Evolutionary conservation across 768 basidiomycete species (phyloP).

Genomic region (Naganishia vishniacii): DNA sequence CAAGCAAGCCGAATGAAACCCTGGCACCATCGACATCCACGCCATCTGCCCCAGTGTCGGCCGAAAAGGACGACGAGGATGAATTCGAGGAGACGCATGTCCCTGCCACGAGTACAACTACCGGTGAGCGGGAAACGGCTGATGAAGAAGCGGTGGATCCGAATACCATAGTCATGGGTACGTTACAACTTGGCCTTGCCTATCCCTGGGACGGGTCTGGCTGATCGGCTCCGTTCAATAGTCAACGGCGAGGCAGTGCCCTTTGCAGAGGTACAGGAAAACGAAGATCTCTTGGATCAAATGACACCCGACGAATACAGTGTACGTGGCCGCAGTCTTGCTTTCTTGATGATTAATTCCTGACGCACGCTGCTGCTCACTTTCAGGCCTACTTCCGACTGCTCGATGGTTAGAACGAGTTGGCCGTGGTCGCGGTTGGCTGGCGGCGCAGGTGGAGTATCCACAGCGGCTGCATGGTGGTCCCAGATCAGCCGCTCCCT

Average conservation of each 20-base stretch:
- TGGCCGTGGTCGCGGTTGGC: not conserved
- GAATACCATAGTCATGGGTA: constrained; percentile 6
- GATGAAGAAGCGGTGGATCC: constrained; percentile 5
- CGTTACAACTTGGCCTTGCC: not conserved
- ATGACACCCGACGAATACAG: constrained; percentile 19
- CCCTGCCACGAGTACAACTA: not conserved
- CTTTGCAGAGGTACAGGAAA: constrained; percentile 5
- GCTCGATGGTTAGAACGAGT: constrained; percentile 5
- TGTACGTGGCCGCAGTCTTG: not conserved
- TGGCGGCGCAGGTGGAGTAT: too few species aligned
- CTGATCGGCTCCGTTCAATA: not conserved
- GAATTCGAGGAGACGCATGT: constrained; percentile 9
- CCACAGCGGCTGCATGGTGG: too few species aligned
- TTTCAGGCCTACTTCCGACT: constrained; percentile 13
- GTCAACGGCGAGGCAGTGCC: constrained; percentile 15
- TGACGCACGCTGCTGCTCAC: not conserved
- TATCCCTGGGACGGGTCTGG: not conserved
- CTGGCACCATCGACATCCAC: not conserved
- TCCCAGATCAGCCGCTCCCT: too few species aligned
- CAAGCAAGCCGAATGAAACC: not conserved
- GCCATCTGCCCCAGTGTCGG: not conserved
- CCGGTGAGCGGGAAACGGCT: not conserved
- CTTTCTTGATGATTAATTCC: not conserved
- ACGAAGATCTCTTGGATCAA: constrained; percentile 17
- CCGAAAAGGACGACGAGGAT: not conserved